Evolutionary conservation across 768 basidiomycete genomes (phyloP), one percentile per base, ranked within the genome.

Genomic region (Suillus alpinus): DNA sequence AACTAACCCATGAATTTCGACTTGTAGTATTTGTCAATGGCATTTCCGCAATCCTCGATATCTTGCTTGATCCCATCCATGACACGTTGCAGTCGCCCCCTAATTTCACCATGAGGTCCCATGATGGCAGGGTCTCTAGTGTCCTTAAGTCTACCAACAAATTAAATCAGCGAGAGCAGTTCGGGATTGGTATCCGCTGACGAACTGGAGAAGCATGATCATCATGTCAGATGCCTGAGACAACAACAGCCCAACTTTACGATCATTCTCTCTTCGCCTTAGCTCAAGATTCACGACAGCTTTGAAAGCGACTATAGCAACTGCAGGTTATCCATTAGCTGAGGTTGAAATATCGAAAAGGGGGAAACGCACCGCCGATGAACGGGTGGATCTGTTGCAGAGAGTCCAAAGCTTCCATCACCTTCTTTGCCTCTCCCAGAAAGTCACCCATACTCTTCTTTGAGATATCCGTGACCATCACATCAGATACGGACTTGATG

Each of bases 171-270:
- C 2, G 7, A 53, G 26, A 5, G 8, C 26, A 5, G 2, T 34
- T 8, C 14, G 2, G n/a, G 34, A 10, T 14, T 9, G 16, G 12
- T 7, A 4, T 53, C 36, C 0, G 2, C 4, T 18, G 9, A 66
- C 80, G 12, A 57, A 80, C 81, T 81, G 76, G 16, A 82, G 72
- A 20, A 84, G 75, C 2, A 73, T 73, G 14, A 67, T 59, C 77
- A 85, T 81, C 73, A 81, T 76, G 44, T 83, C 75, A 59, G 74
- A 76, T 82, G 85, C 85, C 62, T 81, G 77, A 9, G 79, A 66
- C 37, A 80, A 80, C 6, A 86, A 70, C 4, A 75, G 69, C 2
- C 78, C 60, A 8, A 84, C 75, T 61, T 81, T 83, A 59, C 75
- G 77, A 58, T 85, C 80, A 57, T 86, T 85, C 31, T 82, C 81